Conservation (phyloP, 495 filamentous ascomycete species). For the Talaromyces trachyspermus region DNA sequence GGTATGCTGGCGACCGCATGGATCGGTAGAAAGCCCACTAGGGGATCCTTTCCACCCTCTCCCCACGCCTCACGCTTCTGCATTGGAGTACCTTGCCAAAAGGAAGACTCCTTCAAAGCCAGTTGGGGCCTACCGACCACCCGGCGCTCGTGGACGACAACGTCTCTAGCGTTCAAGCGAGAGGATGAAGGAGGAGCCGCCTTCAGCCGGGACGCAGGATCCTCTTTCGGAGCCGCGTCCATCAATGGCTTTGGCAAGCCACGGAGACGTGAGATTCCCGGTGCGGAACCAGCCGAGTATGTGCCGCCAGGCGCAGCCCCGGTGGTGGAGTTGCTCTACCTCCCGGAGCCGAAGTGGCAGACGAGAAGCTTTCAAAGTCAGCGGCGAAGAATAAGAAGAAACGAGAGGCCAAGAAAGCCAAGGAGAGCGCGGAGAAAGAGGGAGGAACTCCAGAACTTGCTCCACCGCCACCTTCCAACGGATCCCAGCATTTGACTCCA, state of each 20-base stretch:
- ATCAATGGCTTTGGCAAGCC: slow-evolving; percentile 76
- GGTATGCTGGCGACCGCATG: slow-evolving; percentile 80
- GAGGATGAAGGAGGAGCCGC: slow-evolving; percentile 95
- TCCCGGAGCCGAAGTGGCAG: slow-evolving; percentile 47
- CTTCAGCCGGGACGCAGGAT: slow-evolving; percentile 70
- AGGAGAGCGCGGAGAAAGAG: slow-evolving; percentile 57
- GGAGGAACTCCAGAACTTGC: slow-evolving; percentile 28
- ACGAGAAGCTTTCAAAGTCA: slow-evolving; percentile 72
- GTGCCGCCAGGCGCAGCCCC: slow-evolving; percentile 62
- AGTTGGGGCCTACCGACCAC: slow-evolving; percentile 89
- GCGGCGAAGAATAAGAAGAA: slow-evolving; percentile 99
- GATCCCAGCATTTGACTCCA: slow-evolving; percentile 26
- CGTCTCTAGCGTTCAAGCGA: slow-evolving; percentile 91
- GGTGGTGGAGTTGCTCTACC: slow-evolving; percentile 60
- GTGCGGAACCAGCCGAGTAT: slow-evolving; percentile 57
- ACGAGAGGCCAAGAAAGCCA: slow-evolving; percentile 89
- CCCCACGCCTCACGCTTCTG: slow-evolving; percentile 77
- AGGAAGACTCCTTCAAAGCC: slow-evolving; percentile 91
- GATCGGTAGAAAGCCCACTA: slow-evolving; percentile 48
- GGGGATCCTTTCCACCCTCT: slow-evolving; percentile 70
- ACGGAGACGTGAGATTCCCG: slow-evolving; percentile 65
- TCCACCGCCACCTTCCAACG: slow-evolving; percentile 19
- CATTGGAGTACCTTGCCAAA: slow-evolving; percentile 70
- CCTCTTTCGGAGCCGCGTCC: slow-evolving; percentile 39
- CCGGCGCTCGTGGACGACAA: slow-evolving; percentile 87